Evolutionary conservation across 108 stramenopile species (phyloP), one percentile per base, ranked within the genome.

Genomic region (Seminavis robusta): DNA sequence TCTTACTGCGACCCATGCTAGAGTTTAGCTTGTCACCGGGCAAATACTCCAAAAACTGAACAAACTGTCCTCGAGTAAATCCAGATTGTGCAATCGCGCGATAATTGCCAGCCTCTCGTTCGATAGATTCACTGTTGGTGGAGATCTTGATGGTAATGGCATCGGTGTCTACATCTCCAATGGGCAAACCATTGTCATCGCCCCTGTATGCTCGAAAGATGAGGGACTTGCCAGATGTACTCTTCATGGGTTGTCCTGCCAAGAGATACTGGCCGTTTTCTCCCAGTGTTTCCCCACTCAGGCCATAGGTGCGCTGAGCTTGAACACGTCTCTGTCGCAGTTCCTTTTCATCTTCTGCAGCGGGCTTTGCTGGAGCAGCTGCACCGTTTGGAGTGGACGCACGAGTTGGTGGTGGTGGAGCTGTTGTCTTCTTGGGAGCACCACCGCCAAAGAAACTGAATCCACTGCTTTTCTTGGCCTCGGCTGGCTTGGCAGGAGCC

Each of bases 31-130:
- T 47, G 48, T 56, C 55, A n/a, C 49, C 3, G 4, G 75, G 83
- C 20, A 84, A 59, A 63, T 77, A 85, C 41, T 83, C 84, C 40
- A 69, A 52, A 40, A 67, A 63, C 23, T 59, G 45, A 2, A 89
- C 79, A 53, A 89, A 89, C 27, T 58, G 54, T 33, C 77, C 84
- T 25, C 62, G 55, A 25, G 46, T 68, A 15, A 79, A 59, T 25
- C 76, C 76, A 15, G 45, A 20, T 25, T 51, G 32, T 0, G 74
- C 65, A 13, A 84, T 73, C 42, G 62, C 68, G 48, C 76, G 61
- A 59, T 94, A 94, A 62, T 94, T 94, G 44, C 59, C 66, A 46
- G 46, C 73, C 61, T 94, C 93, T 36, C 87, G 72, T 46, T 82
- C 75, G 48, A 94, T 71, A 1, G 85, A 79, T 41, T 88, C 88